Percentiles rank a stretch among this genome's conserved stretches.
phyloP scores from a whole-genome alignment of 1,284 basidiomycete species.

The Phenoliferia sp. region DNA sequence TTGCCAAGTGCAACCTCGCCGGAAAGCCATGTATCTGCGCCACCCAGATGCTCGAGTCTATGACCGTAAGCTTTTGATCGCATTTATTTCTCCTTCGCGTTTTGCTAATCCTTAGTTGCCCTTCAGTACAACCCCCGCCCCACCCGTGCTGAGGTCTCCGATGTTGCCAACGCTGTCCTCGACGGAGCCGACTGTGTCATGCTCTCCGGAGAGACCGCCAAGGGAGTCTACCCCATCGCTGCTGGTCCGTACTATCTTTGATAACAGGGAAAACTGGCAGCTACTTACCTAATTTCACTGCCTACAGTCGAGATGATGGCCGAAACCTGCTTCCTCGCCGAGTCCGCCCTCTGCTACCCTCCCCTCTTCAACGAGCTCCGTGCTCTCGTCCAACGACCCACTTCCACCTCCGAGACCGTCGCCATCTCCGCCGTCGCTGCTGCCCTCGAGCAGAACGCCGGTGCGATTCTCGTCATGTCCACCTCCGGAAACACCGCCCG shows the following conservation, averaged over 20 bases:
- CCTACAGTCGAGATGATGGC: constrained; percentile 90
- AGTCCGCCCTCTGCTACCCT: constrained; percentile 87
- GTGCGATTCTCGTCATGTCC: constrained; percentile 92
- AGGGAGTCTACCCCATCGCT: constrained; percentile 87
- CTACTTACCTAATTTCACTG: background rate
- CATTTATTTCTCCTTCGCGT: constrained; percentile 22
- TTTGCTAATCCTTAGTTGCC: background rate
- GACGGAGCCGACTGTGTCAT: constrained; percentile 98
- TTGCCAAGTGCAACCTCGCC: constrained; percentile 91
- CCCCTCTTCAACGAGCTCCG: constrained; percentile 86
- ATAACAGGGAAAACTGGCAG: background rate
- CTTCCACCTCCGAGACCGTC: constrained; percentile 87
- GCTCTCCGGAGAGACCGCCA: constrained; percentile 96
- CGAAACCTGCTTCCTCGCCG: constrained; percentile 91
- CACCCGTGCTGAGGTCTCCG: constrained; percentile 93
- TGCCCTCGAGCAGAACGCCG: constrained; percentile 86
- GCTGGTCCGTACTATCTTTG: constrained; percentile 58
- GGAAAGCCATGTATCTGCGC: constrained; percentile 98
- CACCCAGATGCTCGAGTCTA: constrained; percentile 99
- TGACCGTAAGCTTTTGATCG: constrained; percentile 63
- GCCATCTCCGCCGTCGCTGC: constrained; percentile 91
- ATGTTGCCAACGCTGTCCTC: constrained; percentile 95
- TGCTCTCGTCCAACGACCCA: constrained; percentile 71
- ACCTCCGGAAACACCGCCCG: constrained; percentile 96
- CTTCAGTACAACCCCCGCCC: constrained; percentile 79